Base-by-base conservation (phyloP, 73 alveolate species). In the Durusdinium trenchii region DNA sequence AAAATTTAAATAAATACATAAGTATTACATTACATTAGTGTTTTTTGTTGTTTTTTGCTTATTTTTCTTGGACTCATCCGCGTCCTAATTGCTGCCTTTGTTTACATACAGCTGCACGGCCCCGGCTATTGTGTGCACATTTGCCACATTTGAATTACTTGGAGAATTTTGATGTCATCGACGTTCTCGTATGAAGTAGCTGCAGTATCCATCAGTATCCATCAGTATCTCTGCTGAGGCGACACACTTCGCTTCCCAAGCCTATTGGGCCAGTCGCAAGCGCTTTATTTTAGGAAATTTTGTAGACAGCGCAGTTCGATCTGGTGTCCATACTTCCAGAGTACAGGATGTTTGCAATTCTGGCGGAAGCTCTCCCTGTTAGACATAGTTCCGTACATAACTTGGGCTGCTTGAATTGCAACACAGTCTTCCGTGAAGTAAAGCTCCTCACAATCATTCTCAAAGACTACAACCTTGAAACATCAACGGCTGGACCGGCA, bases 201-300 rank as follows among this genome's bases (percentile, higher is more conserved):
- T 14, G 43, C n/a, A n/a, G n/a, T n/a, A n/a, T n/a, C n/a, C n/a
- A n/a, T n/a, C n/a, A n/a, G n/a, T n/a, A n/a, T n/a, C n/a, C n/a
- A n/a, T n/a, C n/a, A n/a, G n/a, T n/a, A n/a, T n/a, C n/a, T n/a
- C n/a, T 76, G 36, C 87, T 38, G 36, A 87, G 95, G 95, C 95
- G 95, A 46, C 85, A 60, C 7, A 60, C 84, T 46, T 87, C 95
- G 50, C 43, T 87, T 36, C 95, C 95, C 9, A 87, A 87, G 61
- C 95, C 95, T 14, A 87, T 87, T 12, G 95, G 95, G 23, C 95
- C 95, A 45, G 78, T 71, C 67, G 61, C 95, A 30, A 36, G 84
- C 47, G 95, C 95, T 6, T 64, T 87, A 32, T 87, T 87, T 48
- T 87, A 52, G 46, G 62, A 32, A 60, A 45, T 76, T 76, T 76